These are phyloP conservation scores for Colletotrichum cereale DNA, from an alignment of 2,329 filamentous ascomycete genomes.

Conservation along the genomic window DNA sequence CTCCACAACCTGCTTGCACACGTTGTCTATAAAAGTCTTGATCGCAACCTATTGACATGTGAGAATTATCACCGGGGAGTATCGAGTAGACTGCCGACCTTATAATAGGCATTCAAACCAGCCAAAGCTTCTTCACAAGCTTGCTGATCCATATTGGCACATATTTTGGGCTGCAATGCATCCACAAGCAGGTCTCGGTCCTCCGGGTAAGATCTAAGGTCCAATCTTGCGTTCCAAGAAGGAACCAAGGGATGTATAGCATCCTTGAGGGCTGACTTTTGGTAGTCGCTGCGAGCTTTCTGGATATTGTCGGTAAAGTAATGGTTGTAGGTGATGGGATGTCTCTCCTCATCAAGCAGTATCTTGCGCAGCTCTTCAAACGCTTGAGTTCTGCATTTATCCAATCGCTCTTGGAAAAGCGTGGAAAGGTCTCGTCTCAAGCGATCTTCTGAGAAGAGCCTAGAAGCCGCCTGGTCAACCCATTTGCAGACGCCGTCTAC, in stretches of 20 bases:
- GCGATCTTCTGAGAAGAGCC: slow-evolving; percentile 12
- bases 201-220: fast-evolving
- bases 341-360: slow-evolving; percentile 39
- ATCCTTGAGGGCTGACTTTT: background rate
- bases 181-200: background rate
- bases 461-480: background rate
- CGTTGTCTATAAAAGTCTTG: slow-evolving; percentile 45
- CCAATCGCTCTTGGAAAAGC: background rate
- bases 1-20: slow-evolving; percentile 44
- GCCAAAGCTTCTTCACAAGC: slow-evolving; percentile 41
- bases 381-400: background rate
- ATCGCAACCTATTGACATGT: background rate
- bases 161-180: background rate
- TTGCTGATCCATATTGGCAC: slow-evolving; percentile 40
- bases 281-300: slow-evolving; percentile 41
- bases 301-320: slow-evolving; percentile 57
- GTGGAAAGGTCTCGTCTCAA: background rate
- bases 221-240: background rate
- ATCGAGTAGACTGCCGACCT: slow-evolving; percentile 20
- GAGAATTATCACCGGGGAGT: background rate
- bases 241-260: background rate
- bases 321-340: slow-evolving; percentile 68
- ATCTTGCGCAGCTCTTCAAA: slow-evolving; percentile 25
- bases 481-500: background rate
- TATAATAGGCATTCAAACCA: slow-evolving; percentile 44